These are phyloP conservation scores for Carallia pectinifolia DNA, from an alignment of 345 rosid genomes.

Conservation along the genomic window DNA sequence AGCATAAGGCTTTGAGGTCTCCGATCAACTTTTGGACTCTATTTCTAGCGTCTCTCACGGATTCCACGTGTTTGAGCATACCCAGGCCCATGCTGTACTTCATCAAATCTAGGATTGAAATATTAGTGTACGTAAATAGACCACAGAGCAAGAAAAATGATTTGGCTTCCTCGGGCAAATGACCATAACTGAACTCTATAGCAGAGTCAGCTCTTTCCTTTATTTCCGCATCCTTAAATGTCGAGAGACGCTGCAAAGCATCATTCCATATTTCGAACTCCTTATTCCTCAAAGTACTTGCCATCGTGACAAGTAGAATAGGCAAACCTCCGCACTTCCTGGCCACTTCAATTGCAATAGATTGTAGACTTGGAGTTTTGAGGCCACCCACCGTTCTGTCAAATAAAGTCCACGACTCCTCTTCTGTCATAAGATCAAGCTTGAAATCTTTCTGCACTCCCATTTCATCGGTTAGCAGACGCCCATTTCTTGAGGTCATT, in stretches of 20 bases:
- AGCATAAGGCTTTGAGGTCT: not conserved
- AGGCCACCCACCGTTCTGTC: not conserved
- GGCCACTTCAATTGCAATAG: not conserved
- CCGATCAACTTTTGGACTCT: not conserved
- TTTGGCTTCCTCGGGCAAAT: conserved; percentile 3
- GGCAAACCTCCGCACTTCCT: conserved; percentile 16
- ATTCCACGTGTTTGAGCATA: not conserved
- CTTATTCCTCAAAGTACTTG: not conserved
- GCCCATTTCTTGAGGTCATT: too few relatives aligned
- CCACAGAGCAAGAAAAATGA: conserved; percentile 11
- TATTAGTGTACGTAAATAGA: not conserved
- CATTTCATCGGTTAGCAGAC: too few relatives aligned
- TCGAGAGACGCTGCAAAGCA: not conserved
- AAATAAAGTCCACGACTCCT: conserved; percentile 13
- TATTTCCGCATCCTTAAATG: not conserved
- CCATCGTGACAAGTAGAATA: conserved; percentile 11
- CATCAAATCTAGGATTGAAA: conserved; percentile 1
- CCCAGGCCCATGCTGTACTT: conserved; percentile 2
- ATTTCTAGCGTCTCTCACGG: not conserved
- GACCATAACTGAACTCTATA: conserved; percentile 5
- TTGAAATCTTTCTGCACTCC: too few relatives aligned
- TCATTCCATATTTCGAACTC: not conserved
- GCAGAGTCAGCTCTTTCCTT: not conserved
- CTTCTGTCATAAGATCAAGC: too few relatives aligned
- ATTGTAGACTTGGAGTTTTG: not conserved